These are phyloP conservation scores for Pseudogymnoascus sp. DNA, from an alignment of 2,329 filamentous ascomycete genomes.

Conservation along the genomic window DNA sequence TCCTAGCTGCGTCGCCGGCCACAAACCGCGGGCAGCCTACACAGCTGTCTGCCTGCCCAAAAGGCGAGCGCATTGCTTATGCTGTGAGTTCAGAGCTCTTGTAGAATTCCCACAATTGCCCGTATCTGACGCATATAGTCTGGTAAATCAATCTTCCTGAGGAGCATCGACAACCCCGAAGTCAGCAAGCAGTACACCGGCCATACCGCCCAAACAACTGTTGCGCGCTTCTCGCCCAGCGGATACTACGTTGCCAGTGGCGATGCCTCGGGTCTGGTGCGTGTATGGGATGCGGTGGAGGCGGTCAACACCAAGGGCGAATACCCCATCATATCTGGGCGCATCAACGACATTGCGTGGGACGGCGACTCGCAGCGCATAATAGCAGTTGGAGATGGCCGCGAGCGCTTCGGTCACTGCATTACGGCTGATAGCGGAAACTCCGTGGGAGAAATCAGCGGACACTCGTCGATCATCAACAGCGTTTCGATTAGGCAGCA, in stretches of 20 bases:
- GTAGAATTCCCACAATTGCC: not conserved
- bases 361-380: slow-evolving; percentile 94
- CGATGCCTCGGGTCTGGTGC: slow-evolving; percentile 74
- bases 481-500: slow-evolving; percentile 82
- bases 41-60: slow-evolving; percentile 76
- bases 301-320: slow-evolving; percentile 81
- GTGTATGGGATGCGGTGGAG: slow-evolving; percentile 87
- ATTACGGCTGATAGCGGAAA: slow-evolving; percentile 95
- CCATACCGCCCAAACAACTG: slow-evolving; percentile 81
- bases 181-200: slow-evolving; percentile 83
- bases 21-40: slow-evolving; percentile 83
- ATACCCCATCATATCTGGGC: slow-evolving; percentile 87
- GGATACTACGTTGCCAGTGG: slow-evolving; percentile 93
- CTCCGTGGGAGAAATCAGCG: slow-evolving; percentile 86
- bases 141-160: slow-evolving; percentile 93
- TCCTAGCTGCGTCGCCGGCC: slow-evolving; percentile 76
- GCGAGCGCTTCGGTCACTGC: slow-evolving; percentile 87
- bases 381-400: slow-evolving; percentile 91
- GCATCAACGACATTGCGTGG: slow-evolving; percentile 95
- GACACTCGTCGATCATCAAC: slow-evolving; percentile 87
- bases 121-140: slow-evolving; percentile 46
- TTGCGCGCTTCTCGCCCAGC: slow-evolving; percentile 87
- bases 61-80: slow-evolving; percentile 88
- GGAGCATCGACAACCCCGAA: slow-evolving; percentile 84
- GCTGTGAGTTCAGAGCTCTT: slow-evolving; percentile 52